phyloP scores from a whole-genome alignment of 2,329 filamentous ascomycete species.

The Nemania diffusa region DNA sequence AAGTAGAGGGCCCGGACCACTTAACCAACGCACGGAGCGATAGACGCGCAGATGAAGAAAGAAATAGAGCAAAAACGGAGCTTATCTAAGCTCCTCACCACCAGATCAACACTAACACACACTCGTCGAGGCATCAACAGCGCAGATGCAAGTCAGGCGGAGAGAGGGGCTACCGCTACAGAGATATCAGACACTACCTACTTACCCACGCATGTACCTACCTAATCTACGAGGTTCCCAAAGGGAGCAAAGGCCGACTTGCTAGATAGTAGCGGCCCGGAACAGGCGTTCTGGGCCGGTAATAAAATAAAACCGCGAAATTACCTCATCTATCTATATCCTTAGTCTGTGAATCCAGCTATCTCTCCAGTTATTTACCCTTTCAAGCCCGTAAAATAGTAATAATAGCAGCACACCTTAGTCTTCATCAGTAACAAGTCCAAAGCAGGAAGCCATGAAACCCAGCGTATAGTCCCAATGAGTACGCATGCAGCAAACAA shows the following conservation, averaged over 20 bases:
- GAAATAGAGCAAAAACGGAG: not conserved
- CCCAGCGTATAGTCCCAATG: too few relatives aligned
- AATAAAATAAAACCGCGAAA: slow-evolving; percentile 25
- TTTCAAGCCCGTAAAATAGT: not conserved
- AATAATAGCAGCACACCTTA: not conserved
- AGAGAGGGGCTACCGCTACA: not conserved
- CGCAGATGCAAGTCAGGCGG: not conserved
- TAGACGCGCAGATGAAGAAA: not conserved
- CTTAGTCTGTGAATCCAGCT: not conserved
- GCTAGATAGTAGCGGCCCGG: slow-evolving; percentile 24
- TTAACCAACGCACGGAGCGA: too few relatives aligned
- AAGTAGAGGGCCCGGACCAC: slow-evolving; percentile 66
- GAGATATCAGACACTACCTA: not conserved
- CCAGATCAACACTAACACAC: not conserved
- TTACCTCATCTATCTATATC: not conserved
- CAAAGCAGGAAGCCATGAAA: not conserved
- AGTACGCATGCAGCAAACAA: not conserved
- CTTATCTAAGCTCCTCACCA: not conserved
- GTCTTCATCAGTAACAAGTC: not conserved
- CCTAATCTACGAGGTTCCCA: slow-evolving; percentile 17
- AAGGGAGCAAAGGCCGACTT: slow-evolving; percentile 17
- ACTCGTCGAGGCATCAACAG: not conserved
- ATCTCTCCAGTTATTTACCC: too few relatives aligned
- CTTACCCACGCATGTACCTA: not conserved
- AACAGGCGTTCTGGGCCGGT: slow-evolving; percentile 37